Conservation (phyloP, 176 grass and related monocot species). For the Oryza brachyantha region DNA sequence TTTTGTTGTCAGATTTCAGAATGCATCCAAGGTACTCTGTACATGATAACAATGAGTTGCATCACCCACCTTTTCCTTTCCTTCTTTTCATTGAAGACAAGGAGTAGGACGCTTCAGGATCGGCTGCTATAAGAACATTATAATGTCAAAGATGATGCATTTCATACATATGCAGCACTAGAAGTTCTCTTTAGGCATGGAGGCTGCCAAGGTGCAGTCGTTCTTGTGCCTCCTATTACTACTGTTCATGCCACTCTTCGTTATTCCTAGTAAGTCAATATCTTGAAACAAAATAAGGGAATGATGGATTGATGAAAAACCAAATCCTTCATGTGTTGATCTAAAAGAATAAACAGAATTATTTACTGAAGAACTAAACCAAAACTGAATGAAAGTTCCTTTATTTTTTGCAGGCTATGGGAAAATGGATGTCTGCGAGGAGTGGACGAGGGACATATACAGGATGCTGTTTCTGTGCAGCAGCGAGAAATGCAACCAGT, state of each 20-base stretch:
- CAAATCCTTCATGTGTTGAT: neutral
- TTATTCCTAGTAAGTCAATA: neutral
- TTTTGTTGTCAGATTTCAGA: neutral
- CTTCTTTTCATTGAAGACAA: neutral
- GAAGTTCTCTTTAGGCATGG: neutral
- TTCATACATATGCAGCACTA: neutral
- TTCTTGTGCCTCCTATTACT: neutral
- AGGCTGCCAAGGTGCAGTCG: neutral
- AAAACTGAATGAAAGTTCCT: neutral
- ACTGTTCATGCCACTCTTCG: neutral
- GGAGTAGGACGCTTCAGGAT: neutral
- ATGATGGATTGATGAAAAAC: neutral
- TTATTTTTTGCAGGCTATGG: neutral
- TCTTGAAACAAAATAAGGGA: neutral
- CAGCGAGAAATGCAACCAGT: neutral
- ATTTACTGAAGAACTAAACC: neutral
- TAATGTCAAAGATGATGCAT: neutral
- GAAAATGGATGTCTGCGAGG: neutral
- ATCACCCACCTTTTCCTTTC: neutral
- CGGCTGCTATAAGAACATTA: neutral
- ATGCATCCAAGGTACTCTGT: neutral
- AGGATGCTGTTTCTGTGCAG: conserved; percentile 1
- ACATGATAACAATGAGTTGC: neutral
- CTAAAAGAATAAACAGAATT: neutral
- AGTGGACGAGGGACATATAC: conserved; percentile 14